Base-by-base conservation (phyloP, 208 protist genomes). In the Acanthamoeba lenticulata region DNA sequence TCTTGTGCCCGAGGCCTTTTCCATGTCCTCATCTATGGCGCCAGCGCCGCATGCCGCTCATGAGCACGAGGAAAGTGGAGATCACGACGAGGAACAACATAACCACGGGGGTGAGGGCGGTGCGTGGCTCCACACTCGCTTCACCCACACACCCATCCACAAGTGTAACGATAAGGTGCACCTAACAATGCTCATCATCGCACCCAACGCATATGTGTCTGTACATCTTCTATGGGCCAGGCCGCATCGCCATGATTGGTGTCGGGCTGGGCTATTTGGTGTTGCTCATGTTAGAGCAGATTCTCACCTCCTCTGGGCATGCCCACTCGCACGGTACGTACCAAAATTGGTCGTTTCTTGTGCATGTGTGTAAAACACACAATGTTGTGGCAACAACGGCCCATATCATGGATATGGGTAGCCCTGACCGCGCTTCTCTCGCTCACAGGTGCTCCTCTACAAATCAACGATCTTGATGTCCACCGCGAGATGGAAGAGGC, bases 381-480 rank as follows among this genome's bases (percentile, higher is more conserved):
- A 15, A 52, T 17, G 9, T 52, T 52, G 45, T 17, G 9, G 5
- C 45, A 52, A 5, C 45, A 17, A 60, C 45, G 15, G 9, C 9
- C 45, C 17, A 57, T 57, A n/a, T 1, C 52, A 57, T 57, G 11
- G 62, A n/a, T n/a, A n/a, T 83, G n/a, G 7, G 24, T 52, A 34
- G 32, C 72, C 15, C 45, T 15, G 45, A 19, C 15, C 9, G 5
- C 15, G 45, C 15, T 52, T 15, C 9, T 52, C 15, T 11, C 17
- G 2, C 3, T 21, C 2, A n/a, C 74, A 45, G 74, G 44, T 15
- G 19, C 38, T 2, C 36, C 38, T 6, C 11, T 85, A 17, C 74
- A 85, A n/a, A 85, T 85, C 74, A 85, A 85, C 32, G 74, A 85
- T 19, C 74, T 85, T n/a, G 74, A 85, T 38, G 42, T 85, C 1